Conservation (phyloP, 805 yeast genomes). For the Starmerella stellata region DNA sequence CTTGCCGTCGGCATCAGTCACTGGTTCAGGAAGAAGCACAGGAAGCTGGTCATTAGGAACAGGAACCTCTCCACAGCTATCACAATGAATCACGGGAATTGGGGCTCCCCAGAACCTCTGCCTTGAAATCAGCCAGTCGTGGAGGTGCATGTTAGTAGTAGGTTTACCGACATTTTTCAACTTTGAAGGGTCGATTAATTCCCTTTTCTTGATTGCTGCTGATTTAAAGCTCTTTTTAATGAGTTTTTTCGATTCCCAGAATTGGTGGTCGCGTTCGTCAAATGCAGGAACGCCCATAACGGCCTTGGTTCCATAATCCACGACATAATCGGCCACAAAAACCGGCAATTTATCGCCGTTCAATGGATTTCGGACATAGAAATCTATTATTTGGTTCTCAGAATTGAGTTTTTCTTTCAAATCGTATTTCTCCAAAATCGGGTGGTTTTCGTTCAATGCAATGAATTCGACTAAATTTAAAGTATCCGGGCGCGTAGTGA, state of each 20-base stretch:
- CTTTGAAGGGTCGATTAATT: too few species aligned
- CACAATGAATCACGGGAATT: conserved; percentile 83
- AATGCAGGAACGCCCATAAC: conserved; percentile 98
- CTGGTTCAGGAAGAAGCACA: conserved; percentile 47
- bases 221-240: too few species aligned
- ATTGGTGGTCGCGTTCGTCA: conserved; percentile 64
- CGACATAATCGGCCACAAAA: conserved; percentile 78
- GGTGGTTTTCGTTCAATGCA: conserved; percentile 60
- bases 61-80: conserved; percentile 70
- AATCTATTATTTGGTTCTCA: too few species aligned
- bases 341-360: conserved; percentile 40
- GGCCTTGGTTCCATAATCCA: conserved; percentile 53
- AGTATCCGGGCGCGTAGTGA: conserved; percentile 85
- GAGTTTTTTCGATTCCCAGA: too few species aligned
- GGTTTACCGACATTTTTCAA: too few species aligned
- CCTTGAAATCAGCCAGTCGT: conserved; percentile 91
- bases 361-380: conserved; percentile 43
- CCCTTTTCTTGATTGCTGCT: too few species aligned
- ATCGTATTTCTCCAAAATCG: conserved; percentile 29
- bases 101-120: conserved; percentile 99
- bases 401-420: conserved; percentile 22
- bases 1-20: too few species aligned
- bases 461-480: conserved; percentile 64
- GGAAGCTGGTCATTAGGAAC: conserved; percentile 83
- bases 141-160: conserved; percentile 39